phyloP scores from a whole-genome alignment of 1,284 basidiomycete genomes.

The Xanthoconium separans region DNA sequence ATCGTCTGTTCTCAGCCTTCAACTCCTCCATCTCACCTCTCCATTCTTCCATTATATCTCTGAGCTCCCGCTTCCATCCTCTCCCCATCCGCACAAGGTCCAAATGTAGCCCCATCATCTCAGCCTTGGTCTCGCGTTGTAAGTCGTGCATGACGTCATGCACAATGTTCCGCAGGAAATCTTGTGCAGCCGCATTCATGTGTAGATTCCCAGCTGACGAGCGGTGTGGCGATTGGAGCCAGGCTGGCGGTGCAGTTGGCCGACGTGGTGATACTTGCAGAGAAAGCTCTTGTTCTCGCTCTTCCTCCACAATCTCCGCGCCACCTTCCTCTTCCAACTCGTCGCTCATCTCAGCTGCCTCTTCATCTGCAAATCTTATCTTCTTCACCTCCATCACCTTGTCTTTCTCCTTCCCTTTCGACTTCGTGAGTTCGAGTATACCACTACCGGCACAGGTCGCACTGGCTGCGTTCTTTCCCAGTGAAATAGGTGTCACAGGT shows the following conservation, averaged over 20 bases:
- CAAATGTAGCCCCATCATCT: slow-evolving; percentile 69
- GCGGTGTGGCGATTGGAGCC: slow-evolving; percentile 46
- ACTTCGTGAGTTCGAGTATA: slow-evolving; percentile 47
- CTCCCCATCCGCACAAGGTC: slow-evolving; percentile 69
- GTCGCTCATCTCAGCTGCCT: slow-evolving; percentile 33
- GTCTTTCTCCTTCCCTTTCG: slow-evolving; percentile 31
- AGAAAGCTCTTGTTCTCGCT: slow-evolving; percentile 37
- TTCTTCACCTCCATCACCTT: slow-evolving; percentile 27
- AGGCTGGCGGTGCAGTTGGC: slow-evolving; percentile 33
- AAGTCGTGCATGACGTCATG: slow-evolving; percentile 71
- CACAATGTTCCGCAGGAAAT: slow-evolving; percentile 60
- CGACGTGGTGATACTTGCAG: slow-evolving; percentile 64
- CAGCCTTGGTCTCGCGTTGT: slow-evolving; percentile 60
- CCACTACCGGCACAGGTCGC: slow-evolving; percentile 19
- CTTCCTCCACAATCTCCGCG: slow-evolving; percentile 16
- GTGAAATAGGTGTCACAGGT: slow-evolving; percentile 44
- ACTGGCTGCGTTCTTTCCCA: slow-evolving; percentile 28
- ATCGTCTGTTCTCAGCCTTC: slow-evolving; percentile 31
- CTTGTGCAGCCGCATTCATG: slow-evolving; percentile 46
- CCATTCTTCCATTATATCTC: slow-evolving; percentile 58
- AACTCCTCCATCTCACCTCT: slow-evolving; percentile 36
- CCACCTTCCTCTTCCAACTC: slow-evolving; percentile 22
- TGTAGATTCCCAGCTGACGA: slow-evolving; percentile 25
- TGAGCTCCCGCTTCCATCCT: slow-evolving; percentile 55
- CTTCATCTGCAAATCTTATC: slow-evolving; percentile 26